Evolutionary conservation across 2,329 filamentous ascomycete genomes (phyloP), one percentile per base, ranked within the genome.

Genomic region (Aspergillus unguis): DNA sequence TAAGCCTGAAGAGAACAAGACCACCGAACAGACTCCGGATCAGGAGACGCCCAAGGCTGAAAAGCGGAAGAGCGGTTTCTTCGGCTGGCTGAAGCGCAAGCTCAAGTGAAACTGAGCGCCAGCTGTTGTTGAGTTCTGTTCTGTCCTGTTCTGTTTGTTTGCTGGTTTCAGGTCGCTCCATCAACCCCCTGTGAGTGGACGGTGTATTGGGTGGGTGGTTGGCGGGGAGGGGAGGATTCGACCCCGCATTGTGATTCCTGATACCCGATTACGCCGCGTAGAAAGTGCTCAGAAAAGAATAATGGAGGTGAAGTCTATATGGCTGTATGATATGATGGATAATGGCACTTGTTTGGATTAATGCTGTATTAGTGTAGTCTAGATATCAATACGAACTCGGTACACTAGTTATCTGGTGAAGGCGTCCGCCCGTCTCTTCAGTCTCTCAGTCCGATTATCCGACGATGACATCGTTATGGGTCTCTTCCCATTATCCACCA

Each of bases 61-160:
- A 27, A 63, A 60, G 53, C 59, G 59, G 27, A 65, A 65, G 60
- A 64, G 62, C 11, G 62, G 64, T 5, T 41, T 46, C 41, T 58
- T 66, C 48, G 53, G 57, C 28, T 65, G 63, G 62, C 43, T 66
- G 44, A 66, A 66, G 61, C 63, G 62, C 50, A 65, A 64, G 61
- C 55, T 65, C 55, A 65, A 65, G 57, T 55, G 53, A 29, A 29
- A 29, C n/a, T 53, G 35, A 49, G 28, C 28, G 41, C 8, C 8
- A 23, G 27, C n/a, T 25, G 26, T 25, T 23, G 6, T 29, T 36
- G 17, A 32, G 3, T 36, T 11, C 4, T 43, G 42, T 44, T 45
- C 31, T 38, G 29, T 43, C 31, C 8, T 48, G n/a, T 37, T 35
- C 26, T 33, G 26, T 50, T 38, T 46, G 27, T 55, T 45, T 52